Conservation (phyloP, 805 yeast genomes). For the Kodamaea sagamina region DNA sequence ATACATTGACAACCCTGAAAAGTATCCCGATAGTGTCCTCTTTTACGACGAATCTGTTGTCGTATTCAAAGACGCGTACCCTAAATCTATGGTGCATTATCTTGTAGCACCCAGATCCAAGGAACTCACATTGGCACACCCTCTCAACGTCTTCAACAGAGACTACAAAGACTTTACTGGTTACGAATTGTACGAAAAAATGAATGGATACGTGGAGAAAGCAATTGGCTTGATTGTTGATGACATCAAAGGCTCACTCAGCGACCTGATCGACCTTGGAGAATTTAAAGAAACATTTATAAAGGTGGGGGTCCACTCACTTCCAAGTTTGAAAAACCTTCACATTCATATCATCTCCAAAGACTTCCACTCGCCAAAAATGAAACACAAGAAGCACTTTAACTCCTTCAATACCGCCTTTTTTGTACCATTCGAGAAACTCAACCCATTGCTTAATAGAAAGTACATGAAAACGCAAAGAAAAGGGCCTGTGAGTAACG, state of each 20-base stretch:
- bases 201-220: conserved; percentile 36
- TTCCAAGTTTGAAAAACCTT: conserved; percentile 67
- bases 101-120: conserved; percentile 58
- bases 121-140: conserved; percentile 47
- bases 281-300: conserved; percentile 34
- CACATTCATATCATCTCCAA: conserved; percentile 73
- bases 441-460: conserved; percentile 29
- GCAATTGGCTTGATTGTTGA: conserved; percentile 36
- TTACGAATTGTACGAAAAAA: conserved; percentile 26
- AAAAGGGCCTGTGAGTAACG: conserved; percentile 2
- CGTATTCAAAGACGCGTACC: conserved; percentile 60
- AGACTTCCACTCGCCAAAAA: conserved; percentile 54
- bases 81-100: conserved; percentile 63
- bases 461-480: conserved; percentile 5
- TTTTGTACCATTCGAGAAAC: conserved; percentile 55
- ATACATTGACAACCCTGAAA: conserved; percentile 52
- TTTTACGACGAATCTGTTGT: conserved; percentile 54
- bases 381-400: conserved; percentile 68
- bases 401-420: conserved; percentile 69
- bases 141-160: conserved; percentile 48
- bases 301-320: conserved; percentile 65
- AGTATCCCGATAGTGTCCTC: conserved; percentile 37
- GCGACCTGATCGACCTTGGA: neutral
- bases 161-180: conserved; percentile 20
- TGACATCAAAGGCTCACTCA: conserved; percentile 12